Percentiles rank a stretch among this genome's conserved stretches.
Conservation (phyloP, 139 green algal species). For the Micromonas commoda region DNA sequence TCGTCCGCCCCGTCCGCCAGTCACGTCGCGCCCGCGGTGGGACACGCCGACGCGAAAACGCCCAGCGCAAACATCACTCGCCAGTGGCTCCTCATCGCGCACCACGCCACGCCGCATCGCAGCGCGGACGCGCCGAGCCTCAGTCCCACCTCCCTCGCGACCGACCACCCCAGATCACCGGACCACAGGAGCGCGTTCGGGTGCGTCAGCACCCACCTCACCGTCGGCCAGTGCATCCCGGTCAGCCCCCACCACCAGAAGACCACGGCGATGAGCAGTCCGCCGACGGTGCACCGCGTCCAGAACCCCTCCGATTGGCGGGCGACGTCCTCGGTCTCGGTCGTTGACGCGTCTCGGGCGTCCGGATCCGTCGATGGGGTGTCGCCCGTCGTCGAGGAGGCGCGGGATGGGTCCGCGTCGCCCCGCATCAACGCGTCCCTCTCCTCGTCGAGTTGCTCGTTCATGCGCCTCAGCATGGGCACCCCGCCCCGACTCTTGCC, state of each 20-base stretch:
- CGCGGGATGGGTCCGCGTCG: too few species aligned
- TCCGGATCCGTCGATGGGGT: too few species aligned
- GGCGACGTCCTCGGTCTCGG: neutral
- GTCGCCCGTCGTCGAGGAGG: neutral
- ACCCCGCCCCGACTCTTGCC: neutral
- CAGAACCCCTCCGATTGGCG: neutral
- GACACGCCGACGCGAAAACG: too few species aligned
- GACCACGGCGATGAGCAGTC: neutral
- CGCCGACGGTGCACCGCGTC: neutral
- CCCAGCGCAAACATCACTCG: neutral
- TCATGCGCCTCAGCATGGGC: neutral
- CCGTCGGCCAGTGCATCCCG: constrained; percentile 7
- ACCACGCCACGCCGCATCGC: neutral
- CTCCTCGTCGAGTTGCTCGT: neutral
- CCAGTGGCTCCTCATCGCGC: neutral
- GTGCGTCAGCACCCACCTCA: neutral
- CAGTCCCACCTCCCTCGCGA: neutral
- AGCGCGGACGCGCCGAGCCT: neutral
- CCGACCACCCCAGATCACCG: neutral
- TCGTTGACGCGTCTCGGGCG: too few species aligned
- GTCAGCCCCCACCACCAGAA: neutral
- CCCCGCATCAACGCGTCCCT: too few species aligned
- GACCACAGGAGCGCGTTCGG: neutral
- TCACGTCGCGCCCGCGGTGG: too few species aligned
- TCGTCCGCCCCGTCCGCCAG: too few species aligned